These are phyloP conservation scores for Lepidopterella palustris DNA, from an alignment of 495 filamentous ascomycete species.

Conservation along the genomic window DNA sequence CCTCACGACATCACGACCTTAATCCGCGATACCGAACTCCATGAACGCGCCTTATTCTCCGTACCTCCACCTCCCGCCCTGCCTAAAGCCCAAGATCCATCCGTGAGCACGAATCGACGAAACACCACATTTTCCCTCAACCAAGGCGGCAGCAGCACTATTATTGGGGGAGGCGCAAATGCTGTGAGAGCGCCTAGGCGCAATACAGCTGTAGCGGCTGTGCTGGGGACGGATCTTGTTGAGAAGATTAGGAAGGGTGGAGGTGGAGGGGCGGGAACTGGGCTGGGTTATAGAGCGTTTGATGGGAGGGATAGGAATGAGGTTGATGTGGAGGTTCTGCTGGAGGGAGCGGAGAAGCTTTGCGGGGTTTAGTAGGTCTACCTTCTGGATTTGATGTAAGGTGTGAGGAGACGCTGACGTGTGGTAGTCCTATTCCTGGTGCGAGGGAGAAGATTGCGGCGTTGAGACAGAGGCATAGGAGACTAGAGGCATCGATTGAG, in stretches of 20 bases:
- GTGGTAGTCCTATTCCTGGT: slow-evolving; percentile 64
- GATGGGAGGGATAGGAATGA: slow-evolving; percentile 50
- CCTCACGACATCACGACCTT: slow-evolving; percentile 86
- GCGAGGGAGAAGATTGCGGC: slow-evolving; percentile 70
- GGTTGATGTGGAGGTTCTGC: slow-evolving; percentile 77
- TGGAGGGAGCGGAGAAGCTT: slow-evolving; percentile 85
- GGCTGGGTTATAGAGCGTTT: slow-evolving; percentile 28
- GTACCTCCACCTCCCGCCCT: slow-evolving; percentile 61
- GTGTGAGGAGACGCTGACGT: slow-evolving; percentile 1
- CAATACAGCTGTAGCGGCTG: slow-evolving; percentile 82
- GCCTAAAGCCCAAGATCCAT: slow-evolving; percentile 32
- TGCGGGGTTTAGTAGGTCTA: slow-evolving; percentile 70
- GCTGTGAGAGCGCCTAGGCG: slow-evolving; percentile 53
- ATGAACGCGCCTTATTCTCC: slow-evolving; percentile 93
- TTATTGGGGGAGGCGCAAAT: slow-evolving; percentile 47
- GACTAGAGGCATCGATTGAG: slow-evolving; percentile 65
- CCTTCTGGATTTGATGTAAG: neutral
- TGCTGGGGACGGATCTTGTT: slow-evolving; percentile 81
- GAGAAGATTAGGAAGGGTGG: slow-evolving; percentile 64
- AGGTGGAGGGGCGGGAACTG: slow-evolving; percentile 38
- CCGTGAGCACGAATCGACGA: slow-evolving; percentile 44
- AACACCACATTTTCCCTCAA: slow-evolving; percentile 44
- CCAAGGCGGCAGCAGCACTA: slow-evolving; percentile 31
- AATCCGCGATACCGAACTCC: slow-evolving; percentile 90
- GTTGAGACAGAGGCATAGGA: slow-evolving; percentile 63